Evolutionary conservation across 768 basidiomycete species (phyloP).

Genomic region (Amanita polypyramis): DNA sequence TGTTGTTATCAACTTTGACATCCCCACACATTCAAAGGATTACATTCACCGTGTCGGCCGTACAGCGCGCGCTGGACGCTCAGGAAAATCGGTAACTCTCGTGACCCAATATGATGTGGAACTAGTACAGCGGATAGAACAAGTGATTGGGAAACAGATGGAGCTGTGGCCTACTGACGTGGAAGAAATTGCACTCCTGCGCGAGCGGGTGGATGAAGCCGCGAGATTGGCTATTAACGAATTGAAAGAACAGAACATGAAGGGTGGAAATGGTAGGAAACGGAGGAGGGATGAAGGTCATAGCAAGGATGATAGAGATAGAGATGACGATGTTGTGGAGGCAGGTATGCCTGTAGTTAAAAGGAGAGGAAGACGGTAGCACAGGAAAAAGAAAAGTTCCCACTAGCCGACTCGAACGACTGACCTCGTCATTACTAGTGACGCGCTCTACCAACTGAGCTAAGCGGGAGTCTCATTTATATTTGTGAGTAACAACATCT

Average conservation of each 20-base stretch:
- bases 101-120: conserved; percentile 99
- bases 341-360: conserved; percentile 73
- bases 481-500: too few relatives aligned
- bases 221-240: conserved; percentile 67
- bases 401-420: conserved; percentile 25
- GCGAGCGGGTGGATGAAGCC: conserved; percentile 87
- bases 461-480: conserved; percentile 28
- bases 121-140: conserved; percentile 88
- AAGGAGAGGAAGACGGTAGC: conserved; percentile 23
- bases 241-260: conserved; percentile 63
- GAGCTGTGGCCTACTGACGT: conserved; percentile 78
- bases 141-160: conserved; percentile 88
- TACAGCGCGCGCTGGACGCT: conserved; percentile 94
- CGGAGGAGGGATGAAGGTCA: conserved; percentile 35
- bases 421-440: conserved; percentile 35
- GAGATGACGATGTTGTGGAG: conserved; percentile 89
- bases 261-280: conserved; percentile 30
- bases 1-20: conserved; percentile 95
- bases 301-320: conserved; percentile 67
- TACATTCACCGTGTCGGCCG: conserved; percentile 98
- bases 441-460: conserved; percentile 50
- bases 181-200: conserved; percentile 79
- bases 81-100: conserved; percentile 94
- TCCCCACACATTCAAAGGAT: conserved; percentile 97
- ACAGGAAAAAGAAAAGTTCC: conserved; percentile 12